Evolutionary conservation across 2,329 filamentous ascomycete species (phyloP), one percentile per base, ranked within the genome.

Genomic region (Sclerotinia spermophila): DNA sequence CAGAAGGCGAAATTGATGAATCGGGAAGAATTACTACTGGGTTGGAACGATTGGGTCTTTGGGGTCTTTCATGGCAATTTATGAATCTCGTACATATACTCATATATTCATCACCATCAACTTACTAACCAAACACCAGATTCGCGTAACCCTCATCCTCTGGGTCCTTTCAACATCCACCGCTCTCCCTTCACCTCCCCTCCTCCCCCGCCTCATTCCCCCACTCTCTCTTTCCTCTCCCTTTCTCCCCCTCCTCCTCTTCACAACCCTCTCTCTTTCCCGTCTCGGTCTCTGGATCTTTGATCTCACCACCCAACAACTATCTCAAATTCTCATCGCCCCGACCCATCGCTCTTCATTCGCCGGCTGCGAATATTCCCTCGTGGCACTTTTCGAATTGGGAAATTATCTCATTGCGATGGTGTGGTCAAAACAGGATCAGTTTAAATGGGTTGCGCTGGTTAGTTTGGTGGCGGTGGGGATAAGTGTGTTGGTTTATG

Each of bases 251-350:
- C 66, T 82, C 15, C 71, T 79, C 0, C 74, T 83, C 48, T 82
- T 83, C 73, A 74, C 79, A 10, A 81, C 82, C 71, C 79, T 83
- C 44, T 81, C 82, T 0, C 74, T 81, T 59, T 83, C 82, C 27
- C 81, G 82, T 27, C 79, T 83, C 53, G 82, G 82, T 19, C 80
- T 82, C 40, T 83, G 82, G 82, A 79, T 82, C 56, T 83, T 79
- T 75, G 82, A 83, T 73, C 79, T 83, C 13, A 82, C 81, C 5
- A 82, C 81, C 13, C 81, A 82, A 72, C 81, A 83, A 72, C 75
- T 83, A 72, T 87, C 74, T 73, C 82, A 77, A 77, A 85, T 66
- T 74, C 81, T 75, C 24, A 77, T 81, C 15, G 74, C 77, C 3
- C 72, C 74, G 19, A 72, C 76, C 2, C 75, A 79, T 30, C 79